Conservation (phyloP, 2,329 filamentous ascomycete species). For the Xylaria sp. region DNA sequence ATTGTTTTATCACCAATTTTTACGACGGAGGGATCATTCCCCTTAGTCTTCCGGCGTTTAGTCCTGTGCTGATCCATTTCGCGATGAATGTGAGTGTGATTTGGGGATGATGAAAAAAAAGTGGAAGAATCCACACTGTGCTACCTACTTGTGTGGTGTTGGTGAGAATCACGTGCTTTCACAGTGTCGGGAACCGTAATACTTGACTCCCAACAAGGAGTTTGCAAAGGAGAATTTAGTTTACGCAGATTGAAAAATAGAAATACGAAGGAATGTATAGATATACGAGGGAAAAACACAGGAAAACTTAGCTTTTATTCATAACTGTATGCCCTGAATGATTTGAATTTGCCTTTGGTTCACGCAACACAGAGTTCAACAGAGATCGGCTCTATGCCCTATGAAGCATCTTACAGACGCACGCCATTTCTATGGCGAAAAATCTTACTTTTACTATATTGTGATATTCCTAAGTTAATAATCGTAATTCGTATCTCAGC, state of each 20-base stretch:
- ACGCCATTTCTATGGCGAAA: not conserved
- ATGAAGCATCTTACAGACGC: not conserved
- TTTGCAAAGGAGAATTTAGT: not conserved
- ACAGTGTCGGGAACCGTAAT: slow-evolving; percentile 4
- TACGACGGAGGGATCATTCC: slow-evolving; percentile 51
- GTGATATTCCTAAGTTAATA: not conserved
- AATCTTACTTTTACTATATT: not conserved
- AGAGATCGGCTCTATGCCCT: not conserved
- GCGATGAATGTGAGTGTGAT: slow-evolving; percentile 14
- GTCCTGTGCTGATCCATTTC: slow-evolving; percentile 47
- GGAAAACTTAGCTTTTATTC: not conserved
- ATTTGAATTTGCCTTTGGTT: not conserved
- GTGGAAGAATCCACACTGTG: slow-evolving; percentile 32
- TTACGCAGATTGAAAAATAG: not conserved
- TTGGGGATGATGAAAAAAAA: slow-evolving; percentile 15
- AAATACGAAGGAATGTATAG: not conserved
- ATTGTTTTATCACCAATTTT: slow-evolving; percentile 61
- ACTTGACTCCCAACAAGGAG: not conserved
- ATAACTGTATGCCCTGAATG: not conserved
- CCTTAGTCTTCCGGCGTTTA: slow-evolving; percentile 53
- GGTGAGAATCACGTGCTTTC: slow-evolving; percentile 29
- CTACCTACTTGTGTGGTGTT: not conserved
- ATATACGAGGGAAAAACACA: not conserved
- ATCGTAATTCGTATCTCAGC: not conserved
- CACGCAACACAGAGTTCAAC: not conserved